Evolutionary conservation across 352 stramenopile genomes (phyloP).

Genomic region (Pythium periplocum): DNA sequence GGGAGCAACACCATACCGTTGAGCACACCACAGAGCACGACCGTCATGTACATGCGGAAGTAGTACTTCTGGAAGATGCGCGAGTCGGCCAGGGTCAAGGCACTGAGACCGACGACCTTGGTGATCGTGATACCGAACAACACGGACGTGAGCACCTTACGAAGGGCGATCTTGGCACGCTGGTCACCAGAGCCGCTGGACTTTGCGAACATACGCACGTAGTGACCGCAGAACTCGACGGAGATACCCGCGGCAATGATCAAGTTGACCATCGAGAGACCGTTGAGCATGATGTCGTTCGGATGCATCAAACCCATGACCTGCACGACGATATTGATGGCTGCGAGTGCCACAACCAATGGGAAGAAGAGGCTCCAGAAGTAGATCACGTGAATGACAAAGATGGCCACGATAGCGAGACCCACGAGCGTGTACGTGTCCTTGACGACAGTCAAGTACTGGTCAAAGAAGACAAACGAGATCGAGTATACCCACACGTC

Average conservation of each 20-base stretch:
- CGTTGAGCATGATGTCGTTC: constrained; percentile 69
- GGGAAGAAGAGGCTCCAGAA: constrained; percentile 46
- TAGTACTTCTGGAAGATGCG: constrained; percentile 89
- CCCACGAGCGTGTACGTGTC: constrained; percentile 50
- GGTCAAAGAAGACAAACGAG: constrained; percentile 59
- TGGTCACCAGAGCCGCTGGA: constrained; percentile 14
- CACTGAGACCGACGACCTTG: constrained; percentile 79
- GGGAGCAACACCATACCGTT: constrained; percentile 68
- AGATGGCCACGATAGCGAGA: constrained; percentile 36
- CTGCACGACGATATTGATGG: constrained; percentile 44
- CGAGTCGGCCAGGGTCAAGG: constrained; percentile 75
- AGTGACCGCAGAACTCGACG: constrained; percentile 77
- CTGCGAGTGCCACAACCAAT: constrained; percentile 34
- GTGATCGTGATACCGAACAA: constrained; percentile 86
- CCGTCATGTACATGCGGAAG: constrained; percentile 87
- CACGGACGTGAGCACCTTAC: constrained; percentile 34
- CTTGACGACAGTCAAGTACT: constrained; percentile 55
- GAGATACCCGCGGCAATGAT: constrained; percentile 67
- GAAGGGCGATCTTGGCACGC: constrained; percentile 21
- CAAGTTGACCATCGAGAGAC: constrained; percentile 78
- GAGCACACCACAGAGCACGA: constrained; percentile 75
- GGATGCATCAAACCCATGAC: constrained; percentile 61
- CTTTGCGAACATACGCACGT: constrained; percentile 60
- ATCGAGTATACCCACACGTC: constrained; percentile 68
- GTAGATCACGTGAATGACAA: constrained; percentile 38